Evolutionary conservation across 208 protist genomes (phyloP), one percentile per base, ranked within the genome.

Genomic region (Acanthamoeba culbertsoni): DNA sequence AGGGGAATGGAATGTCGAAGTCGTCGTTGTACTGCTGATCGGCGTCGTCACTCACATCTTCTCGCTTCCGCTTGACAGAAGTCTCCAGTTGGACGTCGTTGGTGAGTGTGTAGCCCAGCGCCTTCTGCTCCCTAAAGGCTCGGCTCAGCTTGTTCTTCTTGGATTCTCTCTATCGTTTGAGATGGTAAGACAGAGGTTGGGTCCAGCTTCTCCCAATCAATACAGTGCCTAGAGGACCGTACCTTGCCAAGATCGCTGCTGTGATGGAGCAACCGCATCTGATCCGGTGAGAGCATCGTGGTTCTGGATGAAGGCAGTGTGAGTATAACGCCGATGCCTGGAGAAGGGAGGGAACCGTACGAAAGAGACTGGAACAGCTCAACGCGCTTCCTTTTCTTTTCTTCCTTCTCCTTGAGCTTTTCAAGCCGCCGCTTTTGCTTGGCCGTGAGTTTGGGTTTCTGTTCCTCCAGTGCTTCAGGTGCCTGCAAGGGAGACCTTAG

Each of bases 71-170:
- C 43, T 93, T 51, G 45, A 55, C 42, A 31, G 88, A 35, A 23
- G 43, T 43, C 63, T 93, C 88, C 59, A 93, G n/a, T 37, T 55
- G 31, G 31, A 71, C 46, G 43, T 82, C 68, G 46, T 79, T 55
- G 37, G 88, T 55, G 43, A 93, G 68, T 14, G 46, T 79, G 43
- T 37, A 93, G 5, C 88, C 88, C 8, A 75, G 63, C 31, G 88
- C 59, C 46, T 93, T 93, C 62, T 93, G 42, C 62, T 93, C 68
- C 28, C 55, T 37, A 23, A 93, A 93, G 26, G 88, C 88, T 3
- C 88, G 55, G 20, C 46, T 93, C 7, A 93, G 63, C 46, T 62
- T 93, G 46, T 93, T 31, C 88, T 93, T 93, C 43, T 71, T 93
- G 23, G 88, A 46, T 46, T 93, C 88, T 53, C 53, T 93, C 88